Conservation (phyloP, 495 filamentous ascomycete species). For the Amphirosellinia nigrospora region DNA sequence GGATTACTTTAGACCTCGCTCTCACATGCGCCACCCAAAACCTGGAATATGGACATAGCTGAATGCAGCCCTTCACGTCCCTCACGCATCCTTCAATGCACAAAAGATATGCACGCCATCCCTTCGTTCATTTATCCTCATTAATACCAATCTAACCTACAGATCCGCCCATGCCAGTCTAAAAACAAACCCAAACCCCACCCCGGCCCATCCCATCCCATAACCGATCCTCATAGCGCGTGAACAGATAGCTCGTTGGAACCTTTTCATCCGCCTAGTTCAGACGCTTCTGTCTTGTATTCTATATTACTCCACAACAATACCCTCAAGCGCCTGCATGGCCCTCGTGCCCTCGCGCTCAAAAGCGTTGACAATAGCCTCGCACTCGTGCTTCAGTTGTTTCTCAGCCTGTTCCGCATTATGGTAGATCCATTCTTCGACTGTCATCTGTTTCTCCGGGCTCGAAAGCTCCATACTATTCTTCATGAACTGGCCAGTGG, state of each 20-base stretch:
- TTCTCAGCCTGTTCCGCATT: conserved; percentile 82
- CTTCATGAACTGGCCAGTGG: conserved; percentile 47
- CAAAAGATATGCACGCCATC: background rate
- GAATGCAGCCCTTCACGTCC: background rate
- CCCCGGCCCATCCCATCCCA: background rate
- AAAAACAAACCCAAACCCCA: conserved; percentile 11
- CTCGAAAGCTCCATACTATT: conserved; percentile 66
- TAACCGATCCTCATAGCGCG: conserved; percentile 7
- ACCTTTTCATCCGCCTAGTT: background rate
- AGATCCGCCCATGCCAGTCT: conserved; percentile 2
- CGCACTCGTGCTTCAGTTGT: conserved; percentile 78
- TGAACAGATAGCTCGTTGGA: background rate
- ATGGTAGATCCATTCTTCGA: conserved; percentile 88
- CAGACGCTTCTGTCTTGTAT: background rate
- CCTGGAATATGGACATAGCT: background rate
- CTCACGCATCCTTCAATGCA: background rate
- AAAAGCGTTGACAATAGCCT: conserved; percentile 77
- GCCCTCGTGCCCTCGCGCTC: conserved; percentile 82
- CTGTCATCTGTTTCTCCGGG: conserved; percentile 85
- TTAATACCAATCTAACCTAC: background rate
- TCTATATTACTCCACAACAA: conserved; percentile 51
- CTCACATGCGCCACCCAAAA: background rate
- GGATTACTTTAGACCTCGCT: too few species aligned
- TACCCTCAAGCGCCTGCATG: conserved; percentile 75
- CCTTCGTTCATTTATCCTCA: conserved; percentile 4